Evolutionary conservation across 495 filamentous ascomycete species (phyloP), one percentile per base, ranked within the genome.

Genomic region (Elaphomyces granulatus): DNA sequence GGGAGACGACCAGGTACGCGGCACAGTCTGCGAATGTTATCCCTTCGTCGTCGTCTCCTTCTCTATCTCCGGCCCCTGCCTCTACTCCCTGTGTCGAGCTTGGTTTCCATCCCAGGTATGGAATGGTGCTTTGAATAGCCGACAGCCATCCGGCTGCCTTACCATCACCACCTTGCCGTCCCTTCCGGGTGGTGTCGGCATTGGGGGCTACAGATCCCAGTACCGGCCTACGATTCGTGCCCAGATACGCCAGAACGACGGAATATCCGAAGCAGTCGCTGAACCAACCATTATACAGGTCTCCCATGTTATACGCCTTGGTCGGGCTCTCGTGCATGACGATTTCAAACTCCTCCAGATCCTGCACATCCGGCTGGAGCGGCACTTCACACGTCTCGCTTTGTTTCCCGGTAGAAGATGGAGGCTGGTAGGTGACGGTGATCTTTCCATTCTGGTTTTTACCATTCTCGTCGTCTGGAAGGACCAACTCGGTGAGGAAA

Each of bases 21-120:
- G 87, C 83, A 28, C 72, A 72, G 52, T 96, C 88, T 3, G 80
- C 73, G 52, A 96, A 96, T 1, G 73, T 78, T 2, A 58, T 58
- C 12, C 60, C 56, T 20, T 63, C 47, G 2, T 59, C 19, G 26
- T 46, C 32, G 34, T 37, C 40, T 14, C 40, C n/a, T n/a, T n/a
- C n/a, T n/a, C n/a, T n/a, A n/a, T n/a, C n/a, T n/a, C n/a, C n/a
- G n/a, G n/a, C n/a, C 14, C 7, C 3, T n/a, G 19, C 4, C 19
- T n/a, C n/a, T 17, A 9, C 20, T 43, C 3, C n/a, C 2, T 15
- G 21, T 15, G 18, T 19, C 9, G 8, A 42, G 16, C 26, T 21
- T 35, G 21, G 28, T 32, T 15, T 17, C 23, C 16, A 36, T 23
- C 34, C 34, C 43, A 6, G 60, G 56, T 8, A 73, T 32, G 34